Evolutionary conservation across 805 yeast genomes (phyloP), one percentile per base, ranked within the genome.

Genomic region (Myxozyma neglecta): DNA sequence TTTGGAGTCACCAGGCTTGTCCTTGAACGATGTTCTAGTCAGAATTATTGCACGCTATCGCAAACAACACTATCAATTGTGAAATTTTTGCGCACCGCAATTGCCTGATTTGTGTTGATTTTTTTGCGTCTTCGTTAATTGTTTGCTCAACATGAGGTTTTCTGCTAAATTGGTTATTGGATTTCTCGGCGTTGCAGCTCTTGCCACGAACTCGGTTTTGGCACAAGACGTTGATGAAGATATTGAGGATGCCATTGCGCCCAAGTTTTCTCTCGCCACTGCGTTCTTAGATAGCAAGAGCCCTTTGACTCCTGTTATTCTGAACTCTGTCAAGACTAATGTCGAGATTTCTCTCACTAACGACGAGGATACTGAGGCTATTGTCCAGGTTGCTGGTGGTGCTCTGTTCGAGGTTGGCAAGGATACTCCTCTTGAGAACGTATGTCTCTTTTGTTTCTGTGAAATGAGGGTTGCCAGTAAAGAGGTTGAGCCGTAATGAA

Each of bases 321-420:
- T 56, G 61, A 74, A 74, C 66, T 70, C 67, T 55, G 63, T 63
- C 59, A 64, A 64, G 43, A 60, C 68, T 36, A 60, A 65, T n/a
- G 64, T 74, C 52, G 48, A 58, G 49, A 56, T 74, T 47, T 16
- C 53, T 8, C 47, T 73, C 53, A 37, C 53, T 40, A 74, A 74
- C 67, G 56, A 56, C 40, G 76, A 70, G 53, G 50, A 55, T 11
- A 66, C 55, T 29, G 64, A 53, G 40, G 59, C 54, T 16, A 35
- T 49, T 29, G 60, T 64, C 29, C 67, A 64, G 56, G 59, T 64
- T 34, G 65, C 57, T 36, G 67, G 67, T 24, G 67, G 67, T 36
- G 63, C 65, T 8, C 44, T 64, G 32, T 57, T 53, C 40, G 60
- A 34, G 7, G 36, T 64, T 20, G 60, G 60, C 47, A 45, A 49